Percentiles rank a stretch among this genome's conserved stretches.
Conservation (phyloP, 192 early-diverging fungal genomes). For the Mortierella claussenii region DNA sequence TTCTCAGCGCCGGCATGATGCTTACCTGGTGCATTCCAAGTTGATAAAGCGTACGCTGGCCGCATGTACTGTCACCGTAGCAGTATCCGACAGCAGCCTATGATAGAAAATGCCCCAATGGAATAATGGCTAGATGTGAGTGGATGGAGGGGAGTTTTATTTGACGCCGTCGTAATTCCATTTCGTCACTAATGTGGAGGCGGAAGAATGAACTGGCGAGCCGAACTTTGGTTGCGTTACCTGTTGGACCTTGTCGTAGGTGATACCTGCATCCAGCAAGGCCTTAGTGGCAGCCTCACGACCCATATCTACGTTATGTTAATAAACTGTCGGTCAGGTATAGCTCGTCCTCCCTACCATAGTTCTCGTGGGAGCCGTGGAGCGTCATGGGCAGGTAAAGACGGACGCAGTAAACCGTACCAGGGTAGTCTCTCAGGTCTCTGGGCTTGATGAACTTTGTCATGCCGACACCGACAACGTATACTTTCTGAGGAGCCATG, state of each 20-base stretch:
- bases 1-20: background rate
- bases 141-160: too few relatives aligned
- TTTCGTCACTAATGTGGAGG: background rate
- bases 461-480: conserved; percentile 70
- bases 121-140: too few relatives aligned
- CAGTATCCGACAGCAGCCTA: conserved; percentile 61
- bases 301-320: conserved; percentile 67
- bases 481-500: conserved; percentile 55
- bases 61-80: conserved; percentile 74
- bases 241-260: conserved; percentile 73
- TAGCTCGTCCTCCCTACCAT: too few relatives aligned
- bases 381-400: too few relatives aligned
- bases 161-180: too few relatives aligned
- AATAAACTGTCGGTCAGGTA: too few relatives aligned
- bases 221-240: conserved; percentile 18
- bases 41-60: conserved; percentile 78
- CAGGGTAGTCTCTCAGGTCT: conserved; percentile 62
- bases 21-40: conserved; percentile 75
- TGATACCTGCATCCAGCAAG: conserved; percentile 73
- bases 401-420: too few relatives aligned
- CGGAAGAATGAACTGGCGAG: conserved; percentile 33
- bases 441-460: conserved; percentile 69
- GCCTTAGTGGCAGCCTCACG: conserved; percentile 76
- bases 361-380: too few relatives aligned
- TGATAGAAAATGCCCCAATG: background rate